Evolutionary conservation across 495 filamentous ascomycete genomes (phyloP).

Genomic region (Talaromyces ruber): DNA sequence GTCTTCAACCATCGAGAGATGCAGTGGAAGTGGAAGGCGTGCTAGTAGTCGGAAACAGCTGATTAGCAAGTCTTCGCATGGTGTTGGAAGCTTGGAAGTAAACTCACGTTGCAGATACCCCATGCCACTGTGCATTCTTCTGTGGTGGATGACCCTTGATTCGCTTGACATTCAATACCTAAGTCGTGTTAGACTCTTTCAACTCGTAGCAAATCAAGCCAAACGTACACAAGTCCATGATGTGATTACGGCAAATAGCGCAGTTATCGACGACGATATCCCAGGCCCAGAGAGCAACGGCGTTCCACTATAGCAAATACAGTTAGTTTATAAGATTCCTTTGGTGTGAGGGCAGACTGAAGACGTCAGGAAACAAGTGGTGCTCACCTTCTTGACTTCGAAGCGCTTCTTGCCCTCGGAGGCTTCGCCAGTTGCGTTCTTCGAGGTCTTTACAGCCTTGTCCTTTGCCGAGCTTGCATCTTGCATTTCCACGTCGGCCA

Average conservation of each 20-base stretch:
- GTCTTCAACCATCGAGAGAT: constrained; percentile 99
- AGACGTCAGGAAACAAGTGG: neutral
- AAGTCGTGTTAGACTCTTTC: constrained; percentile 1
- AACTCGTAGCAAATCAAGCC: neutral
- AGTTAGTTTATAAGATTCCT: neutral
- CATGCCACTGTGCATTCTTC: constrained; percentile 99
- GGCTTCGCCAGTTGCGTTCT: constrained; percentile 42
- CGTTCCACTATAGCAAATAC: constrained; percentile 69
- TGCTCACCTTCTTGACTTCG: constrained; percentile 90
- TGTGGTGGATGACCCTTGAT: constrained; percentile 92
- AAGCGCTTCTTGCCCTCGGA: constrained; percentile 82
- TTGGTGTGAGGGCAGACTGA: neutral
- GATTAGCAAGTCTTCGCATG: neutral
- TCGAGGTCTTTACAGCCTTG: constrained; percentile 44
- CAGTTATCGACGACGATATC: constrained; percentile 99
- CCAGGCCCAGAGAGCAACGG: constrained; percentile 98
- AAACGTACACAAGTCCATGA: constrained; percentile 91
- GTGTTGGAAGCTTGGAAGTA: neutral
- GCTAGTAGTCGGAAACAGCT: constrained; percentile 41
- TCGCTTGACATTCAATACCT: constrained; percentile 99
- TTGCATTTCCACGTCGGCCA: constrained; percentile 97
- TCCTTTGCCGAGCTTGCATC: constrained; percentile 57
- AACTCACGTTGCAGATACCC: constrained; percentile 95
- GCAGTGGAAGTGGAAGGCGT: constrained; percentile 99
- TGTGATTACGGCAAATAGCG: constrained; percentile 98